A percentile compares a stretch with the other conserved stretches of the same genome.
These are phyloP conservation scores for Oryza longistaminata DNA, from an alignment of 176 grass and related monocot genomes.

Conservation along the genomic window DNA sequence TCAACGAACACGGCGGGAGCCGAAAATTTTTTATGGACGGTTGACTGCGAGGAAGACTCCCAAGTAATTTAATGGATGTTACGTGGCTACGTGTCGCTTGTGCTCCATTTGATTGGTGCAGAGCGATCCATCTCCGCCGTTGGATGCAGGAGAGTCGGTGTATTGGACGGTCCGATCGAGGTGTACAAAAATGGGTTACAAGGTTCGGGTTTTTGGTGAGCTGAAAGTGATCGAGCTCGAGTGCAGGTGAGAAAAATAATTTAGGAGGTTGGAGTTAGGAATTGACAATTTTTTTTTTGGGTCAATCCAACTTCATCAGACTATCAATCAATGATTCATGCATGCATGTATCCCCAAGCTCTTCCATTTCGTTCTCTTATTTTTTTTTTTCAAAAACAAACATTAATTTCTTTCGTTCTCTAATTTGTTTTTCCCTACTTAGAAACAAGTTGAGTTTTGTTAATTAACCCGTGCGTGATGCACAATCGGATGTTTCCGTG, in stretches of 20 bases:
- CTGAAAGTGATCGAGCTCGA: not conserved
- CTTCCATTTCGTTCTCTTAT: not conserved
- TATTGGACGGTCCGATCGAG: not conserved
- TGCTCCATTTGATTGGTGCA: not conserved
- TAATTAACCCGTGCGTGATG: not conserved
- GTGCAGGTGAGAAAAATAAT: not conserved
- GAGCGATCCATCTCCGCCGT: not conserved
- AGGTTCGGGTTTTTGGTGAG: not conserved
- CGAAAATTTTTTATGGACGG: not conserved
- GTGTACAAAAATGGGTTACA: not conserved
- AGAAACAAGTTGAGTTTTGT: not conserved
- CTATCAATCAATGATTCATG: not conserved
- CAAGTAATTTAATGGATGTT: not conserved
- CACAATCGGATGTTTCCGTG: not conserved
- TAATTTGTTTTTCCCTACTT: not conserved
- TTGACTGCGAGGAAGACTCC: not conserved
- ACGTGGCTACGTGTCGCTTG: not conserved
- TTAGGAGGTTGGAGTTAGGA: slow-evolving; percentile 3
- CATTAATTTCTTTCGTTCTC: not conserved
- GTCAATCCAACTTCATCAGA: not conserved
- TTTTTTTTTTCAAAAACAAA: not conserved
- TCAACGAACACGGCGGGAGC: not conserved
- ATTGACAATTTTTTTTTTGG: not conserved
- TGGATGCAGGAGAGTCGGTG: not conserved
- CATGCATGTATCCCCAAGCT: not conserved